Conservation (phyloP, 148 eudicot species). For the Nyssa sinensis region DNA sequence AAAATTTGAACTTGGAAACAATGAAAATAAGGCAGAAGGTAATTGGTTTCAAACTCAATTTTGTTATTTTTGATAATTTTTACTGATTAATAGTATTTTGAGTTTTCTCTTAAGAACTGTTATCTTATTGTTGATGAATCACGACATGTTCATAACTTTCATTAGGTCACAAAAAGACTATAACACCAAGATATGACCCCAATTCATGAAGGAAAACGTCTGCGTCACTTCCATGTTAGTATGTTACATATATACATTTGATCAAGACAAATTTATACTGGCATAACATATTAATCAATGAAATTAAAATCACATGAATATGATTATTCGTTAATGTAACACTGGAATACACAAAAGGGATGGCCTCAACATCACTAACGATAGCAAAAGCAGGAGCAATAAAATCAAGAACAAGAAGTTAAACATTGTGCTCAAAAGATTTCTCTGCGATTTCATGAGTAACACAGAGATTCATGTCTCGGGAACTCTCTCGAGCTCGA, state of each 20-base stretch:
- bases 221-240: neutral
- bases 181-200: neutral
- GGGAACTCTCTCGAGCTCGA: slow-evolving; percentile 39
- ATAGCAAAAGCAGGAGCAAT: slow-evolving; percentile 61
- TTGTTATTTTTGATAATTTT: no score
- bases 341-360: neutral
- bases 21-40: neutral
- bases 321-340: neutral
- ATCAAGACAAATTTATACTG: neutral
- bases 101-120: no score
- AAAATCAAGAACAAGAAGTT: slow-evolving; percentile 53
- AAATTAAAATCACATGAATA: neutral
- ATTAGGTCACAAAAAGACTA: neutral
- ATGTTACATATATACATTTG: no score
- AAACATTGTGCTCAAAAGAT: slow-evolving; percentile 43
- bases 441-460: slow-evolving; percentile 44
- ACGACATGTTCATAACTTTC: no score
- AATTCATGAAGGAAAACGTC: neutral
- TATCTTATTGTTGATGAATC: no score
- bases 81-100: no score
- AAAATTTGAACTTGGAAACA: neutral
- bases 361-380: slow-evolving; percentile 56
- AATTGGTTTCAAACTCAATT: no score
- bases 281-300: neutral
- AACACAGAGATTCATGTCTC: slow-evolving; percentile 49